Base-by-base conservation (phyloP, 768 basidiomycete genomes). In the Boletus tomentosulus region DNA sequence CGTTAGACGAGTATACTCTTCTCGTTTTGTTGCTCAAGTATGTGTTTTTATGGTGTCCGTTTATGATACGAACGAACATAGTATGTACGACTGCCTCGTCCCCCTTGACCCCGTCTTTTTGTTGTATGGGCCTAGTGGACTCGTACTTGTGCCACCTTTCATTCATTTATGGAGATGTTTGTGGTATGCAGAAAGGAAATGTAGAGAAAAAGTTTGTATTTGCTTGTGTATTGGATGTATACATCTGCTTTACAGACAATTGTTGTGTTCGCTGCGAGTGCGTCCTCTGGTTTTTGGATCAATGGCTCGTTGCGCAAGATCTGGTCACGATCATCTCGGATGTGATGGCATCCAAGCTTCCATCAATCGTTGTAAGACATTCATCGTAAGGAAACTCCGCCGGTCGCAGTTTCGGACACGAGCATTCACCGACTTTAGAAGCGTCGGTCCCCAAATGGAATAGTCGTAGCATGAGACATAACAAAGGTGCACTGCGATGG, bases 171-270 rank as follows among this genome's bases (percentile, higher is more conserved):
- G 43, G 28, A 30, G 28, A 44, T 51, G 35, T 43, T 49, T 4
- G 46, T 16, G 22, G 5, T 48, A 38, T 51, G 48, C 44, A 42
- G 43, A 43, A 35, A 39, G 48, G 1, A 57, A 55, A 59, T 34
- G 60, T 66, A 63, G 60, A 64, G 1, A 42, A 58, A 62, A 70
- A 6, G 61, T 67, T 58, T 67, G 69, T 67, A 65, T 63, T 56
- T 25, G 51, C 59, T 28, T 37, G 24, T 61, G 66, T 70, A 56
- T 56, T 19, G 24, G 35, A 60, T 58, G 53, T 54, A 65, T 65
- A 58, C 58, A 63, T 61, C 50, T 38, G 57, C 56, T 30, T 54
- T 69, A 46, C 66, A 60, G 54, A 58, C 56, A 38, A 11, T 11
- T 28, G 24, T 33, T 3, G n/a, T 24, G 4, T 19, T 5, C 9